Base-by-base conservation (phyloP, 78 protist genomes). In the Guillardia theta region DNA sequence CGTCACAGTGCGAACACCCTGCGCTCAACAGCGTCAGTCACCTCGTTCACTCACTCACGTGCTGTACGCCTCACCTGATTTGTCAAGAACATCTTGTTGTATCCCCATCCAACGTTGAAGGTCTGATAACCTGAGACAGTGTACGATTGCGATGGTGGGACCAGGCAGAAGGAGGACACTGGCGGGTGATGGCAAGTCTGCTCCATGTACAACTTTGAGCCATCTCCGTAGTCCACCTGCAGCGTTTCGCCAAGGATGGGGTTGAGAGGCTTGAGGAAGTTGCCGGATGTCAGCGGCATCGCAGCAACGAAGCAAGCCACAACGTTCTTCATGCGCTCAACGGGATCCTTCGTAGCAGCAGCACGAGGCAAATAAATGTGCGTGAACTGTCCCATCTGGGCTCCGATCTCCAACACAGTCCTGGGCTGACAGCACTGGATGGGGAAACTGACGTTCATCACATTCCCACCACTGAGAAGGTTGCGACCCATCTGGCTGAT, bases 221-320 rank as follows among this genome's bases (percentile, higher is more conserved):
- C 90, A 30, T 78, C 90, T 24, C 90, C 90, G 90, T 78, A 78
- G n/a, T 78, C 90, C 90, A 43, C 48, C 90, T 78, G 90, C 8
- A 78, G 48, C 10, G 90, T 78, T n/a, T 78, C 90, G 10, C 90
- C 90, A 46, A 78, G 24, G 48, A 78, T 37, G 0, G 90, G 90
- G 8, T 78, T 78, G 90, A 78, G 90, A 27, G 90, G 90, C 48
- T 78, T 78, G 50, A 78, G 48, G 48, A 78, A 78, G 90, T 78
- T 78, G 45, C 90, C 90, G 53, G 44, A 78, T 4, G 90, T 78
- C 53, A 37, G 48, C 90, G 48, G 10, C 90, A 78, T 78, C 4
- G 53, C 90, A 1, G 90, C 18, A 1, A 78, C 90, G 90, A 78
- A 78, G 48, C 90, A 78, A 0, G 53, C 5, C 0, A 78, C 90